Base-by-base conservation (phyloP, 2,329 filamentous ascomycete genomes). In the Colletotrichum sp. region DNA sequence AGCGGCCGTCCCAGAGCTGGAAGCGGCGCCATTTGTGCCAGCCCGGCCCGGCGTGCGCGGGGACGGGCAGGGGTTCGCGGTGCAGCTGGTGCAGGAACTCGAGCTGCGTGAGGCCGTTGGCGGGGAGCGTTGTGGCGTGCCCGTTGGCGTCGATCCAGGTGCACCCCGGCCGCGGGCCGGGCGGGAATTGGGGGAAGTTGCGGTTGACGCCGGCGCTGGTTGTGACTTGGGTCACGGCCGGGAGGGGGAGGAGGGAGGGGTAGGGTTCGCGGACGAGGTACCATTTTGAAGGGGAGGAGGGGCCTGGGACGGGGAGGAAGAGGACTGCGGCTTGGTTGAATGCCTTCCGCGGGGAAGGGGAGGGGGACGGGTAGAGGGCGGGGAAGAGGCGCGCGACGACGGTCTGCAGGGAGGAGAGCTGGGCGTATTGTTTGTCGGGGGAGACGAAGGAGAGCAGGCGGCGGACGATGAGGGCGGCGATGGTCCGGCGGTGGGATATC, bases 1-100 rank as follows among this genome's bases (percentile, higher is more conserved):
- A 93, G 3, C 92, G 90, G 0, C 91, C 90, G 81, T 94, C 92
- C 84, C 88, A 94, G 70, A 89, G 81, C 63, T 79, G 75, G 83
- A 86, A 87, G 2, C 68, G 77, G 44, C 72, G 75, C 84, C 83
- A 85, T 5, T n/a, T 6, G 3, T 79, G 74, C 81, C 82, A 82
- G 9, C 77, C 5, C 81, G 68, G 13, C n/a, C 16, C 22, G 34
- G 19, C 16, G 22, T 49, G 25, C 19, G 9, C 4, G 16, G 30
- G 62, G 16, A 27, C 7, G 16, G 62, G 72, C 13, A 72, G 62
- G 3, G 68, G 72, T 3, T 49, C 44, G 52, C 52, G 32, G 49
- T 72, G 36, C 16, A 72, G 69, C n/a, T 64, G 25, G 6, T 34
- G 69, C n/a, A 76, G 44, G 11, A 30, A 39, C 22, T 72, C 73